phyloP scores from a whole-genome alignment of 2,329 filamentous ascomycete genomes.

The Fusarium udum region DNA sequence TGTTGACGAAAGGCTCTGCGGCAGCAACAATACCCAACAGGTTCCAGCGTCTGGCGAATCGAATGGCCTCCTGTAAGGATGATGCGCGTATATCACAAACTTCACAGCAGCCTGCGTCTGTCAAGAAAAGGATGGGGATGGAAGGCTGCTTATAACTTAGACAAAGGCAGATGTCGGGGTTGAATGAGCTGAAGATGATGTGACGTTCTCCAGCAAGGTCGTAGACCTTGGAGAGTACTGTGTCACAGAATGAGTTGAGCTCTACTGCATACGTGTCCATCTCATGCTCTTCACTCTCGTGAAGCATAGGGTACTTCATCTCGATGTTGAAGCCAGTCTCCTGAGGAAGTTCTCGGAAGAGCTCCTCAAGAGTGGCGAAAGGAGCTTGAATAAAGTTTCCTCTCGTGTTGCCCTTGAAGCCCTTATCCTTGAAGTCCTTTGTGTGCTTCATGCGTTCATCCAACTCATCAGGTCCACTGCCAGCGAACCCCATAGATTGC shows the following conservation, averaged over 20 bases:
- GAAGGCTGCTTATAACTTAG: conserved; percentile 97
- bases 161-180: conserved; percentile 94
- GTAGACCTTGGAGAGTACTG: conserved; percentile 89
- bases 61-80: conserved; percentile 92
- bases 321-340: conserved; percentile 97
- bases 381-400: conserved; percentile 96
- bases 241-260: conserved; percentile 96
- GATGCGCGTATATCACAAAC: conserved; percentile 91
- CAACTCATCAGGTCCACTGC: conserved; percentile 52
- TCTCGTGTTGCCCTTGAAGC: conserved; percentile 94
- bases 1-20: conserved; percentile 88
- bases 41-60: conserved; percentile 96
- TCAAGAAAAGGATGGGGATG: conserved; percentile 94
- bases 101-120: conserved; percentile 81
- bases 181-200: conserved; percentile 97
- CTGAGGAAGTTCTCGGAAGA: conserved; percentile 85
- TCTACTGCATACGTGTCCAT: conserved; percentile 98
- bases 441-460: conserved; percentile 97
- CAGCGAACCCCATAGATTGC: conserved; percentile 64
- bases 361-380: conserved; percentile 93
- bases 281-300: conserved; percentile 92
- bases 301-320: conserved; percentile 98
- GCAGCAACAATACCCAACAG: conserved; percentile 88
- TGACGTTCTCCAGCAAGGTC: conserved; percentile 84
- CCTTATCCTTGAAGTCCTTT: conserved; percentile 90